Evolutionary conservation across 164 flowering plant species (phyloP), one percentile per base, ranked within the genome.

Genomic region (Nymphaea colorata): DNA sequence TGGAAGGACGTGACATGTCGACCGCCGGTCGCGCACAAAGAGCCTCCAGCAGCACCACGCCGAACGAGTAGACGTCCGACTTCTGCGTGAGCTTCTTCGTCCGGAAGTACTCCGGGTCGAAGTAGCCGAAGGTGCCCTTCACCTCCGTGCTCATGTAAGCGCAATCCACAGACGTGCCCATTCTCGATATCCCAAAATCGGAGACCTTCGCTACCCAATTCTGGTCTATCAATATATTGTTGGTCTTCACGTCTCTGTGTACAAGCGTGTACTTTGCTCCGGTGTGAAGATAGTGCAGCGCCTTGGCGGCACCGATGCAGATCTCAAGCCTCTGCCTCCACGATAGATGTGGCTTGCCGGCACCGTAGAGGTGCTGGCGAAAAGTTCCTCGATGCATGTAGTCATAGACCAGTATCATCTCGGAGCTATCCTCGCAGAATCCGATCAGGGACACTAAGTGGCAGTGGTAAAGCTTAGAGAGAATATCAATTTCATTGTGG

Each of bases 1-100:
- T 25, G 36, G 36, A 25, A 25, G 36, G 36, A 25, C 36, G 36
- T 25, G 36, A 25, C 36, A 25, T 25, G 36, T 25, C 36, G 36
- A 25, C 36, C 36, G 36, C 96, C 36, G 93, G 93, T 7, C 96
- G 84, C 44, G 91, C 96, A 68, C 94, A 88, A 43, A 90, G 16
- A 66, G 84, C 75, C 74, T 90, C 96, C 55, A 90, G 88, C 66
- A 64, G 15, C 44, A 64, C 66, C 44, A 64, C 45, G 12, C 66
- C 66, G 45, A 64, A 64, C 6, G 45, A 41, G 66, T 6, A 64
- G n/a, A 36, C 66, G 44, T 64, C 66, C 0, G 66, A 42, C 4
- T 41, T 41, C 44, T 64, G 45, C 43, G 66, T 64, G 17, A 64
- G 16, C 15, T 42, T 3, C 44, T 43, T 16, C 15, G 10, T 14